Conservation (phyloP, 78 protist genomes). For the Dictyostelium brefeldianum region DNA sequence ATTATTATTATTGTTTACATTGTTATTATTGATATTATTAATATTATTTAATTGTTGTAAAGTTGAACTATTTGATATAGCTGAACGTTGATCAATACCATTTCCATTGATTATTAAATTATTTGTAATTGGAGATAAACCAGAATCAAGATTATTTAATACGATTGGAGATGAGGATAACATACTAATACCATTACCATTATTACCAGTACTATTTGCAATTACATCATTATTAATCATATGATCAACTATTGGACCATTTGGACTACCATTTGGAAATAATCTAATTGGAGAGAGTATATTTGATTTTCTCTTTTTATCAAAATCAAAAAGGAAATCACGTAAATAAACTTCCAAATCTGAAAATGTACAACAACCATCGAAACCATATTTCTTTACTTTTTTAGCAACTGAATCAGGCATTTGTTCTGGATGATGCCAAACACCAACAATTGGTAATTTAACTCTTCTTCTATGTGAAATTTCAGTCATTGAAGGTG, state of each 20-base stretch:
- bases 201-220: no score
- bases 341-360: not conserved
- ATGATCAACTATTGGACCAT: not conserved
- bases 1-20: not conserved
- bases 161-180: not conserved
- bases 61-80: not conserved
- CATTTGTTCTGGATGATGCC: not conserved
- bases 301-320: constrained; percentile 30
- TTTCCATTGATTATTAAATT: no score
- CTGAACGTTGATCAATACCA: no score
- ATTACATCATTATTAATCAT: not conserved
- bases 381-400: constrained; percentile 1
- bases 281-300: constrained; percentile 37
- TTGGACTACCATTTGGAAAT: constrained; percentile 12
- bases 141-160: not conserved
- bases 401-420: not conserved
- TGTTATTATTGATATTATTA: not conserved
- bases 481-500: constrained; percentile 18
- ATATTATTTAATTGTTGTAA: not conserved
- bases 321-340: not conserved
- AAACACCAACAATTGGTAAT: constrained; percentile 36
- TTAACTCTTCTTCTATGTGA: constrained; percentile 23
- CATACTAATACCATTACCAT: not conserved
- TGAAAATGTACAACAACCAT: not conserved
- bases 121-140: not conserved